Base-by-base conservation (phyloP, 176 grass and related monocot genomes). In the Lolium perenne region DNA sequence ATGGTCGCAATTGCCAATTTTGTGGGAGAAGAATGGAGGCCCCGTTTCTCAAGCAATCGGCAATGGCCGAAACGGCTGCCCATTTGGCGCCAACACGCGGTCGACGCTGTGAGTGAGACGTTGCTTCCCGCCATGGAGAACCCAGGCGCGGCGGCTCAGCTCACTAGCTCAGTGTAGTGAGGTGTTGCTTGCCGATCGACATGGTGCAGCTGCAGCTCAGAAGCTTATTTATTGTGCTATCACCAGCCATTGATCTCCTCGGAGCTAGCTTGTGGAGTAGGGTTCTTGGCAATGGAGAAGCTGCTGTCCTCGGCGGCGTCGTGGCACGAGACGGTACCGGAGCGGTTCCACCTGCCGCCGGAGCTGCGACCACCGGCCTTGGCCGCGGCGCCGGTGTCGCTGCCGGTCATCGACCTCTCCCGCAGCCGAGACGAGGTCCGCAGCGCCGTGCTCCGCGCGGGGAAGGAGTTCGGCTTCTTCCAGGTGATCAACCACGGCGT, bases 401-500 rank as follows among this genome's bases (percentile, higher is more conserved):
- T 97, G 38, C 87, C 94, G 0, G 71, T 97, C 67, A 89, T 94
- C 72, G 86, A 97, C 84, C 92, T 94, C 71, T 73, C 89, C 4
- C 18, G 13, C n/a, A 65, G 25, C 20, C 88, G 71, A 43, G 88
- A 86, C 79, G 90, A 82, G 64, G 88, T 94, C 58, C 84, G 85
- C 48, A 35, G 69, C 8, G 85, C 87, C 41, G 83, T 97, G 23
- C 87, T 97, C 18, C 15, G 74, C 0, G 89, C 88, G 0, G 88
- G 88, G 6, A 86, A 85, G 80, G 90, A 92, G n/a, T 61, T 92
- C 26, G 90, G 92, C 43, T 97, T 94, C 90, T 97, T 97, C 63
- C 88, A 93, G 92, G 49, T 76, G 74, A 76, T 76, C 73, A 54
- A 76, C 73, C 73, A 76, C 49, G 73, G 74, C 15, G 10, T 76